These are phyloP conservation scores for Lanmaoa pseudosensibilis DNA, from an alignment of 768 basidiomycete species.

Conservation along the genomic window DNA sequence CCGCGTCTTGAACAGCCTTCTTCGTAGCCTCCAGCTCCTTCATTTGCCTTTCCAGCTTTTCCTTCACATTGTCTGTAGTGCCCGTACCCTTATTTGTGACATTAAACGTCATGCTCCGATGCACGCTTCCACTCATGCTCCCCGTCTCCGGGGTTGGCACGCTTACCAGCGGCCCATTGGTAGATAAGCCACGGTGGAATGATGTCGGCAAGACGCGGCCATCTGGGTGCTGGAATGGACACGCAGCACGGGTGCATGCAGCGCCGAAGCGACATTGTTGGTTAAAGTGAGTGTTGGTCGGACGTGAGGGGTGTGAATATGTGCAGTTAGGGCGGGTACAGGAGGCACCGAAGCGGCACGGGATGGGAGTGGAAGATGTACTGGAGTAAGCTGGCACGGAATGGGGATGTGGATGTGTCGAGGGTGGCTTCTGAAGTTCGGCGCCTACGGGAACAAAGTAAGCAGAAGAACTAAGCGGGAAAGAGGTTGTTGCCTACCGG, in stretches of 20 bases:
- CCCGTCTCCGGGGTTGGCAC: constrained; percentile 65
- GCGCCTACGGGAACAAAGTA: constrained; percentile 24
- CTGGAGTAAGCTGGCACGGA: constrained; percentile 31
- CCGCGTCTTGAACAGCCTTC: constrained; percentile 64
- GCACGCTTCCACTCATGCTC: constrained; percentile 64
- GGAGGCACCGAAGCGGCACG: constrained; percentile 68
- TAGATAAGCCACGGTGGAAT: constrained; percentile 77
- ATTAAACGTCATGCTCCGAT: constrained; percentile 74
- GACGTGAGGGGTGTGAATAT: constrained; percentile 63
- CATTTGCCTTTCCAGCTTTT: constrained; percentile 50
- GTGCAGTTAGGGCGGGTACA: constrained; percentile 71
- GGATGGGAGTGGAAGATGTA: constrained; percentile 33
- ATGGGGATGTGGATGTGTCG: constrained; percentile 37
- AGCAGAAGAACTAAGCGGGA: background rate
- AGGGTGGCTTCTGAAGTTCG: constrained; percentile 37
- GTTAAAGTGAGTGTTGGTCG: constrained; percentile 37
- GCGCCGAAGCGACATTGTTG: constrained; percentile 81
- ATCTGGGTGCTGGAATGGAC: constrained; percentile 90
- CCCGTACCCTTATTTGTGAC: constrained; percentile 28
- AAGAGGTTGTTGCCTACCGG: constrained; percentile 40
- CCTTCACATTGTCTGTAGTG: constrained; percentile 40
- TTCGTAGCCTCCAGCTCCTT: constrained; percentile 71
- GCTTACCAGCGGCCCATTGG: constrained; percentile 58
- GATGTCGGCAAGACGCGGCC: constrained; percentile 76
- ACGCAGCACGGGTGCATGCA: constrained; percentile 81